Evolutionary conservation across 495 filamentous ascomycete species (phyloP).

Genomic region (Aspergillus heteromorphus): DNA sequence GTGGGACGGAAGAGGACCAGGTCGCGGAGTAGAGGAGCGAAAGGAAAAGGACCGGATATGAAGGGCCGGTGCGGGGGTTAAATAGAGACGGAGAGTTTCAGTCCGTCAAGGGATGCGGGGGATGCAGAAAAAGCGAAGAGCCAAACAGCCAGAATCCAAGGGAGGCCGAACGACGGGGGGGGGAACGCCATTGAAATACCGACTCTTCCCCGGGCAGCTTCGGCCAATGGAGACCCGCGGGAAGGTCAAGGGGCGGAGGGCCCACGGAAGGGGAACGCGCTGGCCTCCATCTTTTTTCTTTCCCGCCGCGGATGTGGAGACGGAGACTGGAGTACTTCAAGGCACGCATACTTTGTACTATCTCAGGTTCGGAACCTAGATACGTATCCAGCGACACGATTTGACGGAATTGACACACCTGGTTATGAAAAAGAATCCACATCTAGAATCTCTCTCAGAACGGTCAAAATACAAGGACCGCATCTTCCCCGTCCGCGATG

Average conservation of each 20-base stretch:
- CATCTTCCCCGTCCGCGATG: neutral
- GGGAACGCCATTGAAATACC: neutral
- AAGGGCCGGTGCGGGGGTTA: constrained; percentile 9
- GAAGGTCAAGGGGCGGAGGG: neutral
- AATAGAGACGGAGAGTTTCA: constrained; percentile 4
- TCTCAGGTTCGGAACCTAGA: no score
- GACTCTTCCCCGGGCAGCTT: neutral
- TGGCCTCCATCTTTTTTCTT: neutral
- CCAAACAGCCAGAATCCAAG: neutral
- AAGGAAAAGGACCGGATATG: neutral
- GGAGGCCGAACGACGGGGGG: neutral
- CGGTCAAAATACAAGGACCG: neutral
- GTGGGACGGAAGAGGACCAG: neutral
- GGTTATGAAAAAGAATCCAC: no score
- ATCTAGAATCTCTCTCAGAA: neutral
- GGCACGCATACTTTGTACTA: no score
- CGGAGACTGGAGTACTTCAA: no score
- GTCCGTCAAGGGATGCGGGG: neutral
- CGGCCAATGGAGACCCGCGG: neutral
- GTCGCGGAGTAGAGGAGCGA: neutral
- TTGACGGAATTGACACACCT: neutral
- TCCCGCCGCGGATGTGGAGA: neutral
- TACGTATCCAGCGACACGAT: neutral
- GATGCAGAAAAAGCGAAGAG: neutral
- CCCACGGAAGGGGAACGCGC: neutral